Evolutionary conservation across 495 filamentous ascomycete species (phyloP).

Genomic region (Tuber melanosporum): DNA sequence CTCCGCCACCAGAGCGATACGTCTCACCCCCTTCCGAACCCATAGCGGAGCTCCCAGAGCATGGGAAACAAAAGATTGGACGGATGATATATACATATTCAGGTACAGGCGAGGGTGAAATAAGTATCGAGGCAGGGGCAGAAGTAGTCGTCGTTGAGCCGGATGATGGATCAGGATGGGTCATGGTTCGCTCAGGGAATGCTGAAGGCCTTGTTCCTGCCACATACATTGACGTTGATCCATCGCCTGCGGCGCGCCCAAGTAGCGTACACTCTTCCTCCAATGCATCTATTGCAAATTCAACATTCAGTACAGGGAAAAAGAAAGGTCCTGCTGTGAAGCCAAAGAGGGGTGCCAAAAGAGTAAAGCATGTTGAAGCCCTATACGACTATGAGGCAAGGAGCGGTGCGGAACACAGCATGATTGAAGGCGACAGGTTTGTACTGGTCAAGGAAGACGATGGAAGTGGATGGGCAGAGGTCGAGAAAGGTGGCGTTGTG

Average conservation of each 20-base stretch:
- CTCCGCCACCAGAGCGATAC: slow-evolving; percentile 79
- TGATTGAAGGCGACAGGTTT: slow-evolving; percentile 85
- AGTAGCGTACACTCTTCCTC: slow-evolving; percentile 56
- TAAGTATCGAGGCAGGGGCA: slow-evolving; percentile 68
- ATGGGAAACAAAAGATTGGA: slow-evolving; percentile 52
- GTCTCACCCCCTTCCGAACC: slow-evolving; percentile 53
- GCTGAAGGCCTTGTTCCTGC: slow-evolving; percentile 81
- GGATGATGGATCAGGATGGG: slow-evolving; percentile 91
- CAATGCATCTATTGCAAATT: slow-evolving; percentile 26
- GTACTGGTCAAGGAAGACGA: slow-evolving; percentile 75
- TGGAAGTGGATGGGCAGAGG: slow-evolving; percentile 94
- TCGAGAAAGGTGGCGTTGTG: slow-evolving; percentile 82
- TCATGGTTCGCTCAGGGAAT: slow-evolving; percentile 62
- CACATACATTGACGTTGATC: slow-evolving; percentile 59
- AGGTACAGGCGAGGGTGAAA: slow-evolving; percentile 68
- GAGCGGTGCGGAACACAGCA: slow-evolving; percentile 79
- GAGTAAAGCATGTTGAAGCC: slow-evolving; percentile 88
- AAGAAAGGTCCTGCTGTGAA: slow-evolving; percentile 92
- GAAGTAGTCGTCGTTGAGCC: slow-evolving; percentile 74
- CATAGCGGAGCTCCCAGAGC: slow-evolving; percentile 24
- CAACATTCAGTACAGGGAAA: slow-evolving; percentile 49
- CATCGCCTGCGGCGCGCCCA: slow-evolving; percentile 43
- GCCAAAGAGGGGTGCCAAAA: slow-evolving; percentile 86
- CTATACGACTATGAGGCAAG: slow-evolving; percentile 85
- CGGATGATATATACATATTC: slow-evolving; percentile 88